phyloP scores from a whole-genome alignment of 2,329 filamentous ascomycete genomes.

The Chaetomium olivaceum region DNA sequence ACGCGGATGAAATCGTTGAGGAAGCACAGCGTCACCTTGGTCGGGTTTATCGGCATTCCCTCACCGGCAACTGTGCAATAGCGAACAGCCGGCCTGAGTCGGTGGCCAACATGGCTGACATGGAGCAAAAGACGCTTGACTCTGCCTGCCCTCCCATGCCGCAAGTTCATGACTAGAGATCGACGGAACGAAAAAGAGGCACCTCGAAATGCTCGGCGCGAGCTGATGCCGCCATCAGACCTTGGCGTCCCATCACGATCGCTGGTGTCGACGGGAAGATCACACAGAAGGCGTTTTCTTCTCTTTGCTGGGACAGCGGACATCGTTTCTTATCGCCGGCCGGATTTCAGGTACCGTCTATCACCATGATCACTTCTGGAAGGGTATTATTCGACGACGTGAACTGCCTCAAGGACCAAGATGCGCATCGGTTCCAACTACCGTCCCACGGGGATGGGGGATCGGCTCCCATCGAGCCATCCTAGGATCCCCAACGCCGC shows the following conservation, averaged over 20 bases:
- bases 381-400: neutral
- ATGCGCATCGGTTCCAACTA: neutral
- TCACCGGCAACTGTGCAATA: neutral
- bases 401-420: neutral
- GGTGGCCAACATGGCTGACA: neutral
- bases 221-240: conserved; percentile 7
- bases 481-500: neutral
- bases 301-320: neutral
- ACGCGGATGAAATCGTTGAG: neutral
- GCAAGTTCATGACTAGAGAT: conserved; percentile 19
- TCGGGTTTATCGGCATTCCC: conserved; percentile 1
- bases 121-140: neutral
- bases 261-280: conserved; percentile 22
- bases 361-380: conserved; percentile 11
- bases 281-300: conserved; percentile 17
- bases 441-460: conserved; percentile 5
- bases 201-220: conserved; percentile 14
- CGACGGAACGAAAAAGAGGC: conserved; percentile 29
- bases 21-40: neutral
- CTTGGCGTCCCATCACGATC: conserved; percentile 17
- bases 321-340: neutral
- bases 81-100: neutral
- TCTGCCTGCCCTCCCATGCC: neutral
- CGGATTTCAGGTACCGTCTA: neutral
- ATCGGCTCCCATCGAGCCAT: neutral